Base-by-base conservation (phyloP, 164 flowering plant genomes). In the Houttuynia cordata region DNA sequence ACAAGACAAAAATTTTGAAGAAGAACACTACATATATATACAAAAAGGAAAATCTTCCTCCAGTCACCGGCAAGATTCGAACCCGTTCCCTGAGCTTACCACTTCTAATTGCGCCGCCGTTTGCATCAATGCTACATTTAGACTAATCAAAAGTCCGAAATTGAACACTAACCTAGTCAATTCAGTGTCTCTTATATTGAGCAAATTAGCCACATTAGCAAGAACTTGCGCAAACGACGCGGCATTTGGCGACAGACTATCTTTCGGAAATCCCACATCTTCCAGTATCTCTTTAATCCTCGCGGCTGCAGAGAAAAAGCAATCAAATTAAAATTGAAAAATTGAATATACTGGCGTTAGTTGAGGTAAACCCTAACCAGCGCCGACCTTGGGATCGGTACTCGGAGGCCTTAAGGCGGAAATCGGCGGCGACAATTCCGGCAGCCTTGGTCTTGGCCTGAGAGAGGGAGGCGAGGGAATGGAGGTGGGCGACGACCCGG, bases 181-280 rank as follows among this genome's bases (percentile, higher is more conserved):
- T 71, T 94, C 99, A 8, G 99, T 94, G 64, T 94, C 99, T 67
- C 96, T 82, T 62, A 85, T 79, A 69, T 90, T 86, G 75, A 94
- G 79, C 67, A 91, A 75, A 81, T 94, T 94, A 3, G 96, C 91
- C 50, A 94, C 88, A 78, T 73, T 88, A 0, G 96, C 95, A 51
- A 94, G 83, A 71, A 85, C 86, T 65, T 88, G 96, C 0, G 83
- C 83, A 0, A 93, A 90, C 9, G 82, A 59, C 37, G 86, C 89
- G 24, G 80, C 85, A 67, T 78, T 83, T 4, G 88, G 78, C 0
- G 95, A 74, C 67, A 94, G 76, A 71, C 84, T n/a, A n/a, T 82
- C 66, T 91, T 97, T 63, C 80, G 96, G 86, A 67, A 94, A 67
- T 47, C 97, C 97, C 22, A 75, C 89, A 79, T 70, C 80, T 75